Base-by-base conservation (phyloP, 1,284 basidiomycete genomes). In the Puccinia coronata region DNA sequence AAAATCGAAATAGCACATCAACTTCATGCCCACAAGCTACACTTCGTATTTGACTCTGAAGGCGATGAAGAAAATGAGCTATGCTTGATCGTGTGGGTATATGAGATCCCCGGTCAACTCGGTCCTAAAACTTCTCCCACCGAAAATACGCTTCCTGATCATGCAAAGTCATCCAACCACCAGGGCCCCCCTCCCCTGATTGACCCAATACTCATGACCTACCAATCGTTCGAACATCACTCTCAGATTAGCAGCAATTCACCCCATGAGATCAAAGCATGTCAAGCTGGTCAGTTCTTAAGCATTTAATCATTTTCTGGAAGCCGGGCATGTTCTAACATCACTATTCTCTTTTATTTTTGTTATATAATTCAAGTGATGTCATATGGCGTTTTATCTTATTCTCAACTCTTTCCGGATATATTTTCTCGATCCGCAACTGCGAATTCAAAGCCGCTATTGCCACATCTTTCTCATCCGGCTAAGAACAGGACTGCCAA, bases 381-480 rank as follows among this genome's bases (percentile, higher is more conserved):
- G 36, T 65, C 65, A 16, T 65, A 79, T 8, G 76, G 76, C 23
- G 63, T 70, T 41, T 31, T 79, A 41, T 69, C 76, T 1, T 70
- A 79, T 57, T 79, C 76, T n/a, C 65, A 65, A n/a, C 49, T 79
- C 5, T 79, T 79, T n/a, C 76, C 76, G 9, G 36, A 51, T 11
- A 36, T 79, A 28, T 69, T 55, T 39, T 25, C 51, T 28, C 63
- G 76, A 20, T 55, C 36, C 18, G 59, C 65, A 55, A 79, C 65
- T 4, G 8, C 76, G 23, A 79, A 23, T 53, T 53, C 65, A 20
- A 79, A 79, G 41, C 76, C 76, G 4, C 67, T 79, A n/a, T 12
- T 79, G 20, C 76, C 76, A 11, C 65, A 79, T 70, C 76, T 79
- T 28, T 79, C 76, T 55, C 61, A 67, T 55, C 65, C 63, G n/a